Percentiles rank a stretch among this genome's conserved stretches.
Evolutionary conservation across 1,139 yeast genomes (phyloP).

Genomic region (Groenewaldozyma auringiensis): DNA sequence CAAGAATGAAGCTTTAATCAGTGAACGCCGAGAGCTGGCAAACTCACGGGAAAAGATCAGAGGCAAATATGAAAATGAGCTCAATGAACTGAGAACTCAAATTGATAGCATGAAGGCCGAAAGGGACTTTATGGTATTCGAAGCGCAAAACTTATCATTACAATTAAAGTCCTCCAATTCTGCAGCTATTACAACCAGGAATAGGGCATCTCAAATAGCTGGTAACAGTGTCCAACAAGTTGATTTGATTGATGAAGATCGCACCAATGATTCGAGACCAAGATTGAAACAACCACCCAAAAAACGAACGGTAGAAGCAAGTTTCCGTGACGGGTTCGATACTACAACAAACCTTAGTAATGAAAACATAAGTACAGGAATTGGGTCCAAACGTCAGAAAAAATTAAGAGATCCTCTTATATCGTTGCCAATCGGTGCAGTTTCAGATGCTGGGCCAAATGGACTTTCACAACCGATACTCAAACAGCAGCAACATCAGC

Average conservation of each 20-base stretch:
- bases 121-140: constrained; percentile 51
- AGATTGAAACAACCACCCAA: constrained; percentile 8
- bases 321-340: constrained; percentile 24
- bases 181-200: background rate
- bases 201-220: background rate
- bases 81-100: constrained; percentile 37
- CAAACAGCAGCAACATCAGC: background rate
- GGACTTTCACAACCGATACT: background rate
- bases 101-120: constrained; percentile 61
- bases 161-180: constrained; percentile 1
- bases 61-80: constrained; percentile 37
- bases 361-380: constrained; percentile 8
- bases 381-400: constrained; percentile 2
- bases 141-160: constrained; percentile 25
- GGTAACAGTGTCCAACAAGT: background rate
- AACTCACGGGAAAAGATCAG: constrained; percentile 31
- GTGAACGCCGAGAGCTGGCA: constrained; percentile 40
- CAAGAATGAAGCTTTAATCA: constrained; percentile 39
- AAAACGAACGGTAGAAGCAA: constrained; percentile 19
- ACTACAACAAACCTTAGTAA: constrained; percentile 1
- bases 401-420: background rate
- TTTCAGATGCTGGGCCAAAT: background rate
- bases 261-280: constrained; percentile 8
- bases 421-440: background rate
- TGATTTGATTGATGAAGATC: constrained; percentile 5